phyloP scores from a whole-genome alignment of 805 yeast species.

The Lachancea quebecensis region DNA sequence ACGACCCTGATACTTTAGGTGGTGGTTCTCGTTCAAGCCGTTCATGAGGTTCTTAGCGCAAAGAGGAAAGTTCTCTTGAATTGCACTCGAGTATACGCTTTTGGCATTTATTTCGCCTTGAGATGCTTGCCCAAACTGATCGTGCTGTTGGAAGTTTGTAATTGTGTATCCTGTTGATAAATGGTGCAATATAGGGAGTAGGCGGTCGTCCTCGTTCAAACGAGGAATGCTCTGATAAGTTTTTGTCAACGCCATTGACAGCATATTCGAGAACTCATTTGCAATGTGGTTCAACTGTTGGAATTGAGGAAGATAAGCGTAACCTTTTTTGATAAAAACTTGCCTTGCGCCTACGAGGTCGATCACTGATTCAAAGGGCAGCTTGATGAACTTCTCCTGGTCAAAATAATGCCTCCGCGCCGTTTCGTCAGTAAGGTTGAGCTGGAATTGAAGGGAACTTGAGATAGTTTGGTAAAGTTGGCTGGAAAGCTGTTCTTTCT shows the following conservation, averaged over 20 bases:
- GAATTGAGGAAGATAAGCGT: conserved; percentile 78
- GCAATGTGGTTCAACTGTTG: conserved; percentile 67
- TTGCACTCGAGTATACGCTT: conserved; percentile 47
- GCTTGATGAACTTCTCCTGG: conserved; percentile 65
- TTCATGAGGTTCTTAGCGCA: conserved; percentile 66
- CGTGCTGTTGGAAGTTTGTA: conserved; percentile 37
- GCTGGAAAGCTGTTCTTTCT: conserved; percentile 43
- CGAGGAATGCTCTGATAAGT: conserved; percentile 78
- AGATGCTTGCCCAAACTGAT: conserved; percentile 31
- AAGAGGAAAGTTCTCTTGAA: conserved; percentile 67
- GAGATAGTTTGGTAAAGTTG: conserved; percentile 52
- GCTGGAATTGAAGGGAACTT: conserved; percentile 29
- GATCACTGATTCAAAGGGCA: conserved; percentile 81
- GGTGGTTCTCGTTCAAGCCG: conserved; percentile 54
- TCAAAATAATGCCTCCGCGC: conserved; percentile 40
- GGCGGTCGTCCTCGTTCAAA: conserved; percentile 84
- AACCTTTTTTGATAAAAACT: conserved; percentile 60
- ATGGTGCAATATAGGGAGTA: conserved; percentile 77
- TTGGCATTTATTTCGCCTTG: conserved; percentile 52
- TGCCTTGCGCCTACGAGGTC: conserved; percentile 69
- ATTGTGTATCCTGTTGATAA: conserved; percentile 66
- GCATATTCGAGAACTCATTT: conserved; percentile 53
- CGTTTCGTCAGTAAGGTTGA: conserved; percentile 40
- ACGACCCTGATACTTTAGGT: conserved; percentile 76
- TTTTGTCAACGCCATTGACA: conserved; percentile 46